Evolutionary conservation across 129 eudicot species (phyloP), one percentile per base, ranked within the genome.

Genomic region (Ambrosia trifida): DNA sequence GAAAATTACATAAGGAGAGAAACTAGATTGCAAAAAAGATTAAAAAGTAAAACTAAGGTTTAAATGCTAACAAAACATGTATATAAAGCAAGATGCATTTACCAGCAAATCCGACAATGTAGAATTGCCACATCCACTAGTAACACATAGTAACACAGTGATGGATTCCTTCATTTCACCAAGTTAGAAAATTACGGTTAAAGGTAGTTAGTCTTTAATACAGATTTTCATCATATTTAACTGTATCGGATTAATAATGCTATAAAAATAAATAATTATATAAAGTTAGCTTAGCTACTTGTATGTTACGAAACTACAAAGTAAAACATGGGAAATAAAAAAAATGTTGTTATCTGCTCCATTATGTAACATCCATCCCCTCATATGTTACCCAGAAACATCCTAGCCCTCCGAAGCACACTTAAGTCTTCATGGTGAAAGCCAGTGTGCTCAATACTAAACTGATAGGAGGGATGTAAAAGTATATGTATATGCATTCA

Each of bases 91-190:
- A 53, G 18, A 14, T 14, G 53, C 31, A 53, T 53, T 8, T 87
- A 92, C 98, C 96, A 92, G 85, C 81, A 92, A 76, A 1, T 96
- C 85, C 63, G 98, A 92, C 70, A 94, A 77, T 13, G 98, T 94
- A 63, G 98, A 94, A 78, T 94, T 94, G 46, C 98, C 98, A 70
- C 98, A 94, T 76, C 98, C 98, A 77, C 98, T 92, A 0, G 98
- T 92, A 19, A 96, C 98, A 30, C 98, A 94, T 35, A 92, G 83
- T 43, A 92, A 76, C 65, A 92, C 85, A 3, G 95, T 86, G 10
- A 92, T 85, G 52, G 98, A 92, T 73, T 89, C 96, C 83, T 89
- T 92, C 72, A 91, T 87, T 78, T 92, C 98, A 30, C 98, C 78
- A 65, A 92, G 73, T 74, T 96, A 89, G 83, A 8, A 53, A n/a